Percentiles rank a stretch among this genome's conserved stretches.
Conservation (phyloP, 2,329 filamentous ascomycete genomes). For the Ceratocystis colombiana region DNA sequence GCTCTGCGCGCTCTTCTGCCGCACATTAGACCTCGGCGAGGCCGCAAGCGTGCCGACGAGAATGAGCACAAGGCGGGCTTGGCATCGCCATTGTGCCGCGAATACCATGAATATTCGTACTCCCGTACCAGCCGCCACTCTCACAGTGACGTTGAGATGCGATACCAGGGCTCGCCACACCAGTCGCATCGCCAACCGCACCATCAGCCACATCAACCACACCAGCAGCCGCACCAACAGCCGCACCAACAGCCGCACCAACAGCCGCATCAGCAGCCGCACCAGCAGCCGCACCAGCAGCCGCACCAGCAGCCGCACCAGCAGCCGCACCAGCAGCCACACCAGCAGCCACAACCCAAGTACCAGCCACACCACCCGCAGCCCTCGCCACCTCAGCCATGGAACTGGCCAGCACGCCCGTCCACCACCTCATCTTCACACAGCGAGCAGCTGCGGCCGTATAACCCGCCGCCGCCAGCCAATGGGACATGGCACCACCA, state of each 20-base stretch:
- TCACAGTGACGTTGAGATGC: conserved; percentile 24
- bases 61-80: conserved; percentile 42
- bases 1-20: conserved; percentile 75
- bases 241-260: not conserved
- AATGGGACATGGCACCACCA: not conserved
- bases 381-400: conserved; percentile 1
- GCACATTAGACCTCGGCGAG: conserved; percentile 56
- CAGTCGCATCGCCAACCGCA: not conserved
- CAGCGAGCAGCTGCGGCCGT: not conserved
- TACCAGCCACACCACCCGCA: not conserved
- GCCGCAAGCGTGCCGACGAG: conserved; percentile 54
- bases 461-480: not conserved
- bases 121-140: not conserved
- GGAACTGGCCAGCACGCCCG: not conserved
- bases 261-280: not conserved
- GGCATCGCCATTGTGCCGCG: conserved; percentile 51
- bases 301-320: not conserved
- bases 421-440: not conserved
- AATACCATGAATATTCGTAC: conserved; percentile 30
- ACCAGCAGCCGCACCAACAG: not conserved
- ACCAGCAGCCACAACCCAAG: not conserved
- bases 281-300: not conserved
- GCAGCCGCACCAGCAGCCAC: not conserved
- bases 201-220: not conserved
- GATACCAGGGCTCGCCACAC: conserved; percentile 34